Evolutionary conservation across 2,329 filamentous ascomycete genomes (phyloP).

Genomic region (Penicillium oxalicum): DNA sequence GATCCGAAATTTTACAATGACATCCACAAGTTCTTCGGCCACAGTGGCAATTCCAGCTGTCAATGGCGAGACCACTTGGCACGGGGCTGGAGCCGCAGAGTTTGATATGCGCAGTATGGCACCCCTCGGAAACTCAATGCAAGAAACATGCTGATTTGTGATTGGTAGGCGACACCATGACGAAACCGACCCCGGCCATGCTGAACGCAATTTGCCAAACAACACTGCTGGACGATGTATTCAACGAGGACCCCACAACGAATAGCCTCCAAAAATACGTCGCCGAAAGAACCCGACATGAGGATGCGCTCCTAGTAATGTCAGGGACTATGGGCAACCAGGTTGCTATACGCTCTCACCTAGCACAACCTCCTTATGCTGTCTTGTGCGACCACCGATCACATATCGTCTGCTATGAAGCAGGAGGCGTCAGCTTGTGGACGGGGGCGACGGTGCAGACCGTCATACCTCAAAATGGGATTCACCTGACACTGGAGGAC

Average conservation of each 20-base stretch:
- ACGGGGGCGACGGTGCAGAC: conserved; percentile 65
- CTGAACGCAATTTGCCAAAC: conserved; percentile 68
- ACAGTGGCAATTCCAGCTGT: conserved; percentile 4
- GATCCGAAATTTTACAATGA: conserved; percentile 9
- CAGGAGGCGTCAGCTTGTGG: conserved; percentile 62
- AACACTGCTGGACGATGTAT: conserved; percentile 78
- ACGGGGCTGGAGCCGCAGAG: conserved; percentile 47
- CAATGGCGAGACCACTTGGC: conserved; percentile 29
- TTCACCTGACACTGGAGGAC: conserved; percentile 71
- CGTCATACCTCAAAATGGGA: conserved; percentile 63
- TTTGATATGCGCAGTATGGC: conserved; percentile 50
- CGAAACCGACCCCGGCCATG: conserved; percentile 75
- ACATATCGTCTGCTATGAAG: conserved; percentile 66
- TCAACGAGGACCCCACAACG: conserved; percentile 72
- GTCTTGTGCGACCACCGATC: conserved; percentile 72
- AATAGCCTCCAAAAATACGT: conserved; percentile 68
- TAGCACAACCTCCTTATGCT: conserved; percentile 71
- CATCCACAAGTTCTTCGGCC: conserved; percentile 14
- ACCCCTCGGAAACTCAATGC: neutral
- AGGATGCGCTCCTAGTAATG: conserved; percentile 71
- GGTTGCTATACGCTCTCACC: conserved; percentile 69
- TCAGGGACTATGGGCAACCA: conserved; percentile 96
- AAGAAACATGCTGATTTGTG: neutral
- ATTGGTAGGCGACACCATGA: conserved; percentile 58
- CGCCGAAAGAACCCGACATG: conserved; percentile 66